Evolutionary conservation across 1,284 basidiomycete genomes (phyloP).

Genomic region (Mycosarcoma maydis): DNA sequence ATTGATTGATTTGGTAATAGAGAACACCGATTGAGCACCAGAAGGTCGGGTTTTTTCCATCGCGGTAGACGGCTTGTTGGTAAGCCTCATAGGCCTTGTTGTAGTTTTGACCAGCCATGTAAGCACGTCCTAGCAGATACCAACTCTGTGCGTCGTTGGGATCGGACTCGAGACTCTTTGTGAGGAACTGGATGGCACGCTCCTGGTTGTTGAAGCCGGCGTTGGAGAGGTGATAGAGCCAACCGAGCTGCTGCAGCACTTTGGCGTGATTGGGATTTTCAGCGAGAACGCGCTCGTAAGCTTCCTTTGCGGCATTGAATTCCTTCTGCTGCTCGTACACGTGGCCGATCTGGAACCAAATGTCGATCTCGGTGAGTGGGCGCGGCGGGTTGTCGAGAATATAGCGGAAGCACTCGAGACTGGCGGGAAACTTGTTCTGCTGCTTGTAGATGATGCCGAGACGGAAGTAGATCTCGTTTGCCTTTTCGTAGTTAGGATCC

Average conservation of each 20-base stretch:
- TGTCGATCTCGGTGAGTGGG: constrained; percentile 94
- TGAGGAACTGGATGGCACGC: constrained; percentile 89
- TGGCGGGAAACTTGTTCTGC: constrained; percentile 80
- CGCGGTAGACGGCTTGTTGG: constrained; percentile 97
- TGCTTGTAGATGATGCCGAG: constrained; percentile 99
- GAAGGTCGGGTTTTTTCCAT: constrained; percentile 97
- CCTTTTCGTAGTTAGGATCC: constrained; percentile 98
- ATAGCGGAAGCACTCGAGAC: constrained; percentile 77
- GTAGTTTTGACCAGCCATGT: constrained; percentile 98
- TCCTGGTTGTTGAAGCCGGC: constrained; percentile 96
- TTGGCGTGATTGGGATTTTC: constrained; percentile 96
- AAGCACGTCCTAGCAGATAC: constrained; percentile 97
- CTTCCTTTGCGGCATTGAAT: constrained; percentile 89
- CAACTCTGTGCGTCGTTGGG: constrained; percentile 96
- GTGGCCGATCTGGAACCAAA: constrained; percentile 99
- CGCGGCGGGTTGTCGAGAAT: constrained; percentile 94
- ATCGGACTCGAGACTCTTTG: constrained; percentile 80
- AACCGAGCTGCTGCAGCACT: constrained; percentile 96
- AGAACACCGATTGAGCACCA: constrained; percentile 99
- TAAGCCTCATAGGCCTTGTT: constrained; percentile 99
- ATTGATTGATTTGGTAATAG: constrained; percentile 99
- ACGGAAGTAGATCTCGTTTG: constrained; percentile 97
- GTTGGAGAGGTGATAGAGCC: constrained; percentile 94
- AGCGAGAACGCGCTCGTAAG: constrained; percentile 92
- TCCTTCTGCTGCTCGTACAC: constrained; percentile 97